These are phyloP conservation scores for Clavaria fumosa DNA, from an alignment of 768 basidiomycete species.

Conservation along the genomic window DNA sequence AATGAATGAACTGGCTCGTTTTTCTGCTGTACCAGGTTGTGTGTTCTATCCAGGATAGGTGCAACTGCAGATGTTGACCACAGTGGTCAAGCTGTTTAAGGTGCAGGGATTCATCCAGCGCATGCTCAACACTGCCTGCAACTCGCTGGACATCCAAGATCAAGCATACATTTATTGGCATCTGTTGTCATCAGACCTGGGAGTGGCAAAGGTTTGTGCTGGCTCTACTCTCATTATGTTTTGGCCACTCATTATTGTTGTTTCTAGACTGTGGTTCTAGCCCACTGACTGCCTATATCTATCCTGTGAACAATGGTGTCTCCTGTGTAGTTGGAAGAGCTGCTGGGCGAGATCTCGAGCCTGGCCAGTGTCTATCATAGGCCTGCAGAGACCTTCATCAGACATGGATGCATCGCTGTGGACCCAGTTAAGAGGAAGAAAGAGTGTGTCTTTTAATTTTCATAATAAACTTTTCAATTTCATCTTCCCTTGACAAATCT, in stretches of 20 bases:
- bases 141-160: slow-evolving; percentile 92
- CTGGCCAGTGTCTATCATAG: slow-evolving; percentile 98
- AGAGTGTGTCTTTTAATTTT: slow-evolving; percentile 22
- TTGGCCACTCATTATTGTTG: not conserved
- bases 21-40: too few species aligned
- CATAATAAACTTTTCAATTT: not conserved
- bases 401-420: slow-evolving; percentile 74
- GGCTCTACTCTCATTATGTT: not conserved
- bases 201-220: slow-evolving; percentile 70
- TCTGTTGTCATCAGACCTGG: slow-evolving; percentile 84
- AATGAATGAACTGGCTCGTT: too few species aligned
- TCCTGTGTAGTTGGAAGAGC: slow-evolving; percentile 75
- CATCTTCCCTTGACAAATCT: not conserved
- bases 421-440: slow-evolving; percentile 63
- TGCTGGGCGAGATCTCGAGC: slow-evolving; percentile 77
- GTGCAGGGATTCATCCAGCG: slow-evolving; percentile 85
- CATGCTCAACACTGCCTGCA: slow-evolving; percentile 85
- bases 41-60: too few species aligned
- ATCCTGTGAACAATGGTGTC: slow-evolving; percentile 85
- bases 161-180: slow-evolving; percentile 98
- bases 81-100: slow-evolving; percentile 90
- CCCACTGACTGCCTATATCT: slow-evolving; percentile 84
- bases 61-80: slow-evolving; percentile 74
- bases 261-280: slow-evolving; percentile 61
- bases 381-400: slow-evolving; percentile 90